Evolutionary conservation across 305 asterid genomes (phyloP).

Genomic region (Fraxinus sp.): DNA sequence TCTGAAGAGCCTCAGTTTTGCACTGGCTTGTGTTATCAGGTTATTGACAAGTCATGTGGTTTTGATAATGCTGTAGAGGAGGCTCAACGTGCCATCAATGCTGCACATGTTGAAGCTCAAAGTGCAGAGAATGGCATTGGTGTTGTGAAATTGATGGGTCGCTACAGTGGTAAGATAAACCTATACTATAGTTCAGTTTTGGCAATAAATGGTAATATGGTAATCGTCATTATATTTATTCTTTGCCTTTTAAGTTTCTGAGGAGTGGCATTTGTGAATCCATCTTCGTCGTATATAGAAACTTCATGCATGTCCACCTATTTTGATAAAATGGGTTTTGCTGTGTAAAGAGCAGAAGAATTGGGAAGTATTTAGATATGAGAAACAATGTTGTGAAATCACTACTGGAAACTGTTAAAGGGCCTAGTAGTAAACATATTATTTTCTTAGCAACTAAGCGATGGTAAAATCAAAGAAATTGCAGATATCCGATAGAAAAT

Average conservation of each 20-base stretch:
- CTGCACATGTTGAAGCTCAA: conserved; percentile 72
- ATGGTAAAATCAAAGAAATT: conserved; percentile 17
- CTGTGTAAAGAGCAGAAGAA: background rate
- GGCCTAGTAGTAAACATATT: background rate
- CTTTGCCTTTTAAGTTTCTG: background rate
- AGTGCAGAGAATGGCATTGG: conserved; percentile 71
- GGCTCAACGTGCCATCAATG: conserved; percentile 77
- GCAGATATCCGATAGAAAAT: background rate
- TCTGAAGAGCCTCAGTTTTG: too few relatives aligned
- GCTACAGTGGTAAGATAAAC: conserved; percentile 57
- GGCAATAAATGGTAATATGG: background rate
- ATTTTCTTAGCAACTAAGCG: background rate
- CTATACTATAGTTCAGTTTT: background rate
- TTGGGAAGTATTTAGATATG: background rate
- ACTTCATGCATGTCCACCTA: background rate
- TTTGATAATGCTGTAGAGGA: conserved; percentile 77
- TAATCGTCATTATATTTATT: background rate
- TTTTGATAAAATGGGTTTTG: background rate
- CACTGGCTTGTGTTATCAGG: conserved; percentile 39
- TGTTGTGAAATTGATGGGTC: conserved; percentile 72
- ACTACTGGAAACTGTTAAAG: background rate
- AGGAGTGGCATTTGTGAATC: conserved; percentile 18
- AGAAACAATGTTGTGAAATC: background rate
- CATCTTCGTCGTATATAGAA: background rate
- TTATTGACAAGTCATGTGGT: conserved; percentile 73